Evolutionary conservation across 2,329 filamentous ascomycete genomes (phyloP).

Genomic region (Lachnellula hyalina): DNA sequence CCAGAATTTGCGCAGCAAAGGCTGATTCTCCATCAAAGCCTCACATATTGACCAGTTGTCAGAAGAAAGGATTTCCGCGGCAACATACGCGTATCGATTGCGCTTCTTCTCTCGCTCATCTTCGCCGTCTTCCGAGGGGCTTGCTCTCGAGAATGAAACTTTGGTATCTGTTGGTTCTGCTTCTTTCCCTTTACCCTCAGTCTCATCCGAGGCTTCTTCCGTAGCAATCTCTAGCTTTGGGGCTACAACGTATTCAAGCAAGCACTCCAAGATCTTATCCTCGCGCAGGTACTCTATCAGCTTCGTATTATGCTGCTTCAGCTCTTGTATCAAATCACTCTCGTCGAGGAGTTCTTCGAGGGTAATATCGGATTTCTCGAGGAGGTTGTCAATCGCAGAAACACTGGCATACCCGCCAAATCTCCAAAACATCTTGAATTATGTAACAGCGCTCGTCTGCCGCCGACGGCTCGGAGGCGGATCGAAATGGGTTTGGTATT

Average conservation of each 20-base stretch:
- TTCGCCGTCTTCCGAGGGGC: slow-evolving; percentile 45
- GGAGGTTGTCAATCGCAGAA: slow-evolving; percentile 91
- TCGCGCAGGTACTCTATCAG: slow-evolving; percentile 93
- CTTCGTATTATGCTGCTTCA: slow-evolving; percentile 97
- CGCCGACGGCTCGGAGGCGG: slow-evolving; percentile 21
- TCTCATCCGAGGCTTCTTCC: slow-evolving; percentile 44
- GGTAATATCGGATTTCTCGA: slow-evolving; percentile 91
- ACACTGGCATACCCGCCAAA: slow-evolving; percentile 98
- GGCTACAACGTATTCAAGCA: slow-evolving; percentile 88
- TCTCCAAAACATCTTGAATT: slow-evolving; percentile 92
- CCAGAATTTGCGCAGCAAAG: slow-evolving; percentile 82
- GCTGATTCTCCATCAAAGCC: slow-evolving; percentile 78
- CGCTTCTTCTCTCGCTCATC: slow-evolving; percentile 87
- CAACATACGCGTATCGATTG: slow-evolving; percentile 88
- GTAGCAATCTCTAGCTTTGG: slow-evolving; percentile 59
- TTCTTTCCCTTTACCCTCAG: slow-evolving; percentile 43
- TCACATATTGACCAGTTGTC: slow-evolving; percentile 97
- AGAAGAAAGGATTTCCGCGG: slow-evolving; percentile 88
- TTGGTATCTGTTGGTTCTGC: slow-evolving; percentile 43
- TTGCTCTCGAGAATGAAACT: slow-evolving; percentile 47
- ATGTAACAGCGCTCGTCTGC: slow-evolving; percentile 28
- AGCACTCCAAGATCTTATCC: slow-evolving; percentile 73
- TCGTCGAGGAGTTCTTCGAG: slow-evolving; percentile 96
- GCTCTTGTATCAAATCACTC: slow-evolving; percentile 91
- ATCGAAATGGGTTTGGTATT: slow-evolving; percentile 20